A percentile compares a stretch with the other conserved stretches of the same genome.
Evolutionary conservation across 2,329 filamentous ascomycete species (phyloP).

Genomic region (Lasiodiplodia theobromae): DNA sequence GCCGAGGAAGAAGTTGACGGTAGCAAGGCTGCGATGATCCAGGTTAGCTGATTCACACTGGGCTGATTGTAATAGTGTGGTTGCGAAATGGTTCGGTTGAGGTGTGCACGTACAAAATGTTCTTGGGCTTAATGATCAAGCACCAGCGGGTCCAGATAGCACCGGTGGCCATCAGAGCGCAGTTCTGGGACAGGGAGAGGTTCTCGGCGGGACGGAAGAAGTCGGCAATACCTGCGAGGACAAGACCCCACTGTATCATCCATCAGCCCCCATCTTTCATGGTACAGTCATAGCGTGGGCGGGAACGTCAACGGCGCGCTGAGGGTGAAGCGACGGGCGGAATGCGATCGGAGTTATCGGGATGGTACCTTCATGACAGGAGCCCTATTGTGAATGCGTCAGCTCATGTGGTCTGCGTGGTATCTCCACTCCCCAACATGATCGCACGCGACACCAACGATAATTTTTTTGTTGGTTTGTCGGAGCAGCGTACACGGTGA

Average conservation of each 20-base stretch:
- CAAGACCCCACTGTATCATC: conserved; percentile 79
- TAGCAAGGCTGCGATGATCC: conserved; percentile 71
- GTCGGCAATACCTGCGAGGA: conserved; percentile 90
- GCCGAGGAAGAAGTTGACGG: conserved; percentile 98
- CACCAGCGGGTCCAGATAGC: conserved; percentile 99
- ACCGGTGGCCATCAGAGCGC: conserved; percentile 86
- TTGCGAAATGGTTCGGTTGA: not conserved
- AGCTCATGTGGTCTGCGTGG: conserved; percentile 12
- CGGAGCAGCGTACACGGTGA: not conserved
- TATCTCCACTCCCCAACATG: not conserved
- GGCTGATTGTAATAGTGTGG: not conserved
- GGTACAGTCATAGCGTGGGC: conserved; percentile 17
- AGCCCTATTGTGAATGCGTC: conserved; percentile 66
- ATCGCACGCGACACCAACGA: conserved; percentile 3
- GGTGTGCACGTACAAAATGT: conserved; percentile 73
- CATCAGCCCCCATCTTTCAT: conserved; percentile 5
- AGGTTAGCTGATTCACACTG: conserved; percentile 25
- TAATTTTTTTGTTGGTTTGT: conserved; percentile 12
- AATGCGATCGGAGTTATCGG: not conserved
- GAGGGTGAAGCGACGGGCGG: not conserved
- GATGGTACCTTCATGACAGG: conserved; percentile 82
- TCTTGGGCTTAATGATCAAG: conserved; percentile 93
- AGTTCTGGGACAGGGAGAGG: conserved; percentile 92
- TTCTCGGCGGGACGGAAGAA: conserved; percentile 89
- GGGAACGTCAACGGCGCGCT: conserved; percentile 4